phyloP scores from a whole-genome alignment of 2,329 filamentous ascomycete genomes.

The Fusarium drepaniforme region DNA sequence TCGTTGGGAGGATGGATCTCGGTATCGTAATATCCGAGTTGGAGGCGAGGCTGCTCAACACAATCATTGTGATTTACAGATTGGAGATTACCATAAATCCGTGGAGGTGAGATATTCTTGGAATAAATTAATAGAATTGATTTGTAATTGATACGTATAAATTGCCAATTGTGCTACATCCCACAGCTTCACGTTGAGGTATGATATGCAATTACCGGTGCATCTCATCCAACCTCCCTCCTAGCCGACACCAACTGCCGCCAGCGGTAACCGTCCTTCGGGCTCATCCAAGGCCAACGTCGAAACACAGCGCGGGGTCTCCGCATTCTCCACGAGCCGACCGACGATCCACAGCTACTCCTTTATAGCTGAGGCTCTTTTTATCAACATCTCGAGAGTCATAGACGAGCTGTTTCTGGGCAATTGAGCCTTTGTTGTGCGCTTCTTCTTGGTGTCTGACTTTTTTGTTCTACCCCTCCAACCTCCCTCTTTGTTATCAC shows the following conservation, averaged over 20 bases:
- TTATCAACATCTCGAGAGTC: constrained; percentile 9
- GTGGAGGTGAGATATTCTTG: neutral
- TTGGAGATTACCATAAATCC: neutral
- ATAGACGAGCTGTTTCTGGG: neutral
- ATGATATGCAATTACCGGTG: constrained; percentile 16
- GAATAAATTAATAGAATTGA: neutral
- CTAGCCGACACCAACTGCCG: constrained; percentile 38
- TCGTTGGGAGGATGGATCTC: neutral
- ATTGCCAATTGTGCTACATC: neutral
- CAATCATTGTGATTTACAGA: neutral
- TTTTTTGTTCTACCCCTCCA: neutral
- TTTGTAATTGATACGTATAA: neutral
- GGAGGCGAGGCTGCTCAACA: neutral
- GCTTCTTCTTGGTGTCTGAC: neutral
- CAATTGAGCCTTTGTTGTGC: neutral
- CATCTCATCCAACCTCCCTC: neutral
- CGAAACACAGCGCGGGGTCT: constrained; percentile 30
- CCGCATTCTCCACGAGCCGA: constrained; percentile 34
- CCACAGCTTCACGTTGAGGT: neutral
- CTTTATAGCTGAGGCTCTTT: constrained; percentile 22
- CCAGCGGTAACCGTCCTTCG: constrained; percentile 5
- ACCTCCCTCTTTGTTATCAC: constrained; percentile 5
- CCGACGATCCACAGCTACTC: constrained; percentile 17
- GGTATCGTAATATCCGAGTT: constrained; percentile 17
- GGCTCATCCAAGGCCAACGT: neutral